Evolutionary conservation across 1,284 basidiomycete genomes (phyloP).

Genomic region (Sanghuangporus weigelae): DNA sequence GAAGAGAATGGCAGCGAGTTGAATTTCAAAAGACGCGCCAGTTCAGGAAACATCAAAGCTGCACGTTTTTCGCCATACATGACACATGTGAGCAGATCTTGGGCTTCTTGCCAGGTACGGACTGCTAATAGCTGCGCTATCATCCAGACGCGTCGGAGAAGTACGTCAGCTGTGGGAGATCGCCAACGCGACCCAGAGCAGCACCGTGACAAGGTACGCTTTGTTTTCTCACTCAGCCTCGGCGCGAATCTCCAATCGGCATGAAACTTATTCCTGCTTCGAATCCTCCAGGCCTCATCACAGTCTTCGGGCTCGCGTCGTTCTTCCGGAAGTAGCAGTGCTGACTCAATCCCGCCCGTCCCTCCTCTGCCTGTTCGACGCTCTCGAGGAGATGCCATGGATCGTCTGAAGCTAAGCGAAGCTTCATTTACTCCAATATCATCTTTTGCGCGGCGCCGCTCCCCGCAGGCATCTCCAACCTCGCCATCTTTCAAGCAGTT

Average conservation of each 20-base stretch:
- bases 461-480: conserved; percentile 65
- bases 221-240: background rate
- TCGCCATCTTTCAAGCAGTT: conserved; percentile 52
- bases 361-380: conserved; percentile 7
- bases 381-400: conserved; percentile 3
- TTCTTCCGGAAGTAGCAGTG: conserved; percentile 8
- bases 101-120: background rate
- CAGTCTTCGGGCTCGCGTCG: conserved; percentile 12
- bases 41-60: conserved; percentile 15
- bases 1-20: background rate
- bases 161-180: conserved; percentile 26
- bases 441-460: conserved; percentile 68
- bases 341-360: background rate
- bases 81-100: conserved; percentile 11
- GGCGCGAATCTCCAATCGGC: conserved; percentile 1
- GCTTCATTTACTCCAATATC: conserved; percentile 64
- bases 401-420: conserved; percentile 14
- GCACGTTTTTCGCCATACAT: conserved; percentile 18
- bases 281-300: background rate
- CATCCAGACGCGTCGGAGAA: conserved; percentile 31
- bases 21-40: conserved; percentile 16
- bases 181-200: conserved; percentile 7
- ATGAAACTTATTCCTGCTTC: background rate
- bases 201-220: conserved; percentile 3
- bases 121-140: conserved; percentile 1